These are phyloP conservation scores for Russula earlei DNA, from an alignment of 768 basidiomycete genomes.

Conservation along the genomic window DNA sequence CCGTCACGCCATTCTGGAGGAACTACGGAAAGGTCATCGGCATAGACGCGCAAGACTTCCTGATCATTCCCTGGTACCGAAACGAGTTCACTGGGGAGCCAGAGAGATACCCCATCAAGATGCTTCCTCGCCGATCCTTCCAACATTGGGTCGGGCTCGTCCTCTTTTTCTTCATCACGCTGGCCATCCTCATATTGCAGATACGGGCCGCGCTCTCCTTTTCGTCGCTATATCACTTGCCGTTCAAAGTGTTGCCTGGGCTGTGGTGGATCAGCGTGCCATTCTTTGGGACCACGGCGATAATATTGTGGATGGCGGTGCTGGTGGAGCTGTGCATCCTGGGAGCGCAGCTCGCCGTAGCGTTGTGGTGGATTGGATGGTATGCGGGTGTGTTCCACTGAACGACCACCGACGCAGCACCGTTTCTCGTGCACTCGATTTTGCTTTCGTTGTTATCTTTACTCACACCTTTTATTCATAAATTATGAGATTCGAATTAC, in stretches of 20 bases:
- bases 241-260: slow-evolving; percentile 49
- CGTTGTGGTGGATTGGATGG: slow-evolving; percentile 75
- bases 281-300: slow-evolving; percentile 51
- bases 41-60: slow-evolving; percentile 69
- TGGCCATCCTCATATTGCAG: slow-evolving; percentile 47
- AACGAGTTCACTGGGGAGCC: slow-evolving; percentile 77
- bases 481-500: slow-evolving; percentile 13
- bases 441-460: not conserved
- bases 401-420: slow-evolving; percentile 2
- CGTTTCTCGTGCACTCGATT: not conserved
- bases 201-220: slow-evolving; percentile 48
- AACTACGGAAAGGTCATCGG: slow-evolving; percentile 76
- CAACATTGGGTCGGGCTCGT: slow-evolving; percentile 60
- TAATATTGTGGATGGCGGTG: slow-evolving; percentile 62
- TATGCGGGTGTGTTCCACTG: slow-evolving; percentile 40
- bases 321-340: slow-evolving; percentile 50
- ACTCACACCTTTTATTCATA: slow-evolving; percentile 12
- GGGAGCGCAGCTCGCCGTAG: slow-evolving; percentile 45
- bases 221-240: slow-evolving; percentile 42
- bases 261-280: slow-evolving; percentile 56
- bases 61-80: slow-evolving; percentile 73
- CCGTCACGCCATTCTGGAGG: slow-evolving; percentile 72
- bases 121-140: slow-evolving; percentile 51
- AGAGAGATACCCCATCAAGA: slow-evolving; percentile 51
- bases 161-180: slow-evolving; percentile 39